Percentiles rank a stretch among this genome's conserved stretches.
Evolutionary conservation across 768 basidiomycete species (phyloP).

Genomic region (Leccinum aurantiacum): DNA sequence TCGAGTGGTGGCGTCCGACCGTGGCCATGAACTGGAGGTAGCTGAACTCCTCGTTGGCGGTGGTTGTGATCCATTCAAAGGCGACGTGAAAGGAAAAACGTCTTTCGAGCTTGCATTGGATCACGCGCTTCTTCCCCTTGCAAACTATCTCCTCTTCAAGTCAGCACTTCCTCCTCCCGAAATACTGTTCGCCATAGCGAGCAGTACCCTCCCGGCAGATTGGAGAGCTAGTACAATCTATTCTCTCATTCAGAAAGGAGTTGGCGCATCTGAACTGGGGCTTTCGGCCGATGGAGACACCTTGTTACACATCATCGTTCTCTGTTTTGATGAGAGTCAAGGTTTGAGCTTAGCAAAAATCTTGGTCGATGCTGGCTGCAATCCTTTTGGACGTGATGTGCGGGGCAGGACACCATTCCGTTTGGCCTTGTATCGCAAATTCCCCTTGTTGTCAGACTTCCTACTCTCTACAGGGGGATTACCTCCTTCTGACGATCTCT

Average conservation of each 20-base stretch:
- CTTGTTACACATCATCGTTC: not conserved
- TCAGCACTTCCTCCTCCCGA: not conserved
- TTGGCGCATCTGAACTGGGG: not conserved
- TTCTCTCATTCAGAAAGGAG: not conserved
- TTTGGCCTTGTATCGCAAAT: not conserved
- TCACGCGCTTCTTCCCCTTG: not conserved
- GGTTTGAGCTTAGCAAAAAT: not conserved
- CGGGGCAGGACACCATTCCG: not conserved
- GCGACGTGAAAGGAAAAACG: not conserved
- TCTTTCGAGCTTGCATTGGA: constrained; percentile 10
- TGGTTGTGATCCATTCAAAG: constrained; percentile 7
- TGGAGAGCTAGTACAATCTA: not conserved
- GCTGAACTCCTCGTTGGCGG: not conserved
- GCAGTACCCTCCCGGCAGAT: not conserved
- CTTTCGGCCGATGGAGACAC: not conserved
- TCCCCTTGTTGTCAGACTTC: not conserved
- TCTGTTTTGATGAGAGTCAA: not conserved
- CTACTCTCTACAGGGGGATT: not conserved
- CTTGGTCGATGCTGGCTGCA: not conserved
- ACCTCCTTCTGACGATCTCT: not conserved
- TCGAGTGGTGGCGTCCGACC: not conserved
- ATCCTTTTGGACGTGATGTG: not conserved
- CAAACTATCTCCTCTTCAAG: not conserved
- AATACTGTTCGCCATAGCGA: not conserved
- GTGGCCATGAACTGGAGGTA: not conserved